These are phyloP conservation scores for Onygenales sp. DNA, from an alignment of 2,329 filamentous ascomycete species.

Conservation along the genomic window DNA sequence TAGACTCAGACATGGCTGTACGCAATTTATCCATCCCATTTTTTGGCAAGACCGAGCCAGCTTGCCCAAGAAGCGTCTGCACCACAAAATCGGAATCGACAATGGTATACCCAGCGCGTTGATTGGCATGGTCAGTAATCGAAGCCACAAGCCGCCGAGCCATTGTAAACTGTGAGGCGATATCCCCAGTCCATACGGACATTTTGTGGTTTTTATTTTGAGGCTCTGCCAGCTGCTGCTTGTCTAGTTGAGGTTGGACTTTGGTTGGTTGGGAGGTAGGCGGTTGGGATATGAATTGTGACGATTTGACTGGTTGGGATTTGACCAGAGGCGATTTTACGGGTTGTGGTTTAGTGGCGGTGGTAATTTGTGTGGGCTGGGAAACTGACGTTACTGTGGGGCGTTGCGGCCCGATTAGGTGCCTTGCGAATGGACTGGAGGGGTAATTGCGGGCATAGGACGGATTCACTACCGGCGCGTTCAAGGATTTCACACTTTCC, in stretches of 20 bases:
- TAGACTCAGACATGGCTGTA: constrained; percentile 35
- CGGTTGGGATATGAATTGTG: constrained; percentile 1
- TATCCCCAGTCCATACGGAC: constrained; percentile 3
- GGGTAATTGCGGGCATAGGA: constrained; percentile 18
- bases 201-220: constrained; percentile 2
- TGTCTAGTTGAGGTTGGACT: constrained; percentile 2
- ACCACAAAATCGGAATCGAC: constrained; percentile 35
- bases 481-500: constrained; percentile 35
- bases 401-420: constrained; percentile 2
- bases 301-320: neutral
- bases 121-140: constrained; percentile 37
- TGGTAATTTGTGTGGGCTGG: constrained; percentile 11
- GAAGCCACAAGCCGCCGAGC: constrained; percentile 33
- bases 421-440: constrained; percentile 17
- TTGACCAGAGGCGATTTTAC: neutral
- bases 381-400: constrained; percentile 9
- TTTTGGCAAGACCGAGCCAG: constrained; percentile 29
- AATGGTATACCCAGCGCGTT: constrained; percentile 34
- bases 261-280: constrained; percentile 18
- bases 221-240: neutral
- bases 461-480: constrained; percentile 18
- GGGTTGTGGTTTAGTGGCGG: neutral
- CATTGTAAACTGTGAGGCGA: constrained; percentile 8
- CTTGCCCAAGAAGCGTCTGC: constrained; percentile 32
- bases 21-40: constrained; percentile 35